These are phyloP conservation scores for Aspergillus sp. DNA, from an alignment of 2,329 filamentous ascomycete genomes.

Conservation along the genomic window DNA sequence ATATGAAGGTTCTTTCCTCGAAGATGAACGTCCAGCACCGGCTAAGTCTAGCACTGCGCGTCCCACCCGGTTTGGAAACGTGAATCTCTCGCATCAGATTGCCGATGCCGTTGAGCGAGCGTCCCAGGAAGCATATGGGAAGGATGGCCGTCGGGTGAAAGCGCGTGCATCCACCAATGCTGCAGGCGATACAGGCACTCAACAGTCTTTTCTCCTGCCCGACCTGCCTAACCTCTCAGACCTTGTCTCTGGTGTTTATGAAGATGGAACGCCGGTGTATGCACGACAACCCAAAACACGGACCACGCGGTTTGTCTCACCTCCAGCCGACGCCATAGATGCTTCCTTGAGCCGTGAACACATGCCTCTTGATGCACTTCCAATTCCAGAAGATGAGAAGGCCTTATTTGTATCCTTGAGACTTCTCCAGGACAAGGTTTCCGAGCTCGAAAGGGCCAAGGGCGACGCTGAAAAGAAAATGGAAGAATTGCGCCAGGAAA, in stretches of 20 bases:
- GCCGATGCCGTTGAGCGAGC: constrained; percentile 41
- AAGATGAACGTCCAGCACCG: constrained; percentile 50
- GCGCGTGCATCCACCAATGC: constrained; percentile 25
- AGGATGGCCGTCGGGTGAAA: constrained; percentile 30
- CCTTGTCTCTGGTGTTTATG: constrained; percentile 58
- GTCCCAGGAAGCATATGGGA: constrained; percentile 35
- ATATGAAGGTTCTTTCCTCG: constrained; percentile 53
- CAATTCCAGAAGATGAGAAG: constrained; percentile 63
- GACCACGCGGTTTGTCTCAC: constrained; percentile 55
- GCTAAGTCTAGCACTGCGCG: constrained; percentile 44
- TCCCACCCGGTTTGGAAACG: constrained; percentile 57
- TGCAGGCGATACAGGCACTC: constrained; percentile 50
- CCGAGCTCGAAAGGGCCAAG: constrained; percentile 57
- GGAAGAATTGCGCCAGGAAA: constrained; percentile 53
- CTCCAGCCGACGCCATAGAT: constrained; percentile 37
- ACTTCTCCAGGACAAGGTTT: constrained; percentile 58
- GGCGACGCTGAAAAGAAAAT: constrained; percentile 50
- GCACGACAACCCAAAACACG: constrained; percentile 50
- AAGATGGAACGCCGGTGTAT: constrained; percentile 59
- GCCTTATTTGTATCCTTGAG: constrained; percentile 62
- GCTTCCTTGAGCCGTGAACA: constrained; percentile 39
- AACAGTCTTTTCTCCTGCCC: constrained; percentile 62
- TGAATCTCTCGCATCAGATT: constrained; percentile 43
- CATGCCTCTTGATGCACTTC: constrained; percentile 53
- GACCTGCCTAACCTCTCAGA: constrained; percentile 63